Evolutionary conservation across 805 yeast species (phyloP), one percentile per base, ranked within the genome.

Genomic region (Pachysolen tannophilus): DNA sequence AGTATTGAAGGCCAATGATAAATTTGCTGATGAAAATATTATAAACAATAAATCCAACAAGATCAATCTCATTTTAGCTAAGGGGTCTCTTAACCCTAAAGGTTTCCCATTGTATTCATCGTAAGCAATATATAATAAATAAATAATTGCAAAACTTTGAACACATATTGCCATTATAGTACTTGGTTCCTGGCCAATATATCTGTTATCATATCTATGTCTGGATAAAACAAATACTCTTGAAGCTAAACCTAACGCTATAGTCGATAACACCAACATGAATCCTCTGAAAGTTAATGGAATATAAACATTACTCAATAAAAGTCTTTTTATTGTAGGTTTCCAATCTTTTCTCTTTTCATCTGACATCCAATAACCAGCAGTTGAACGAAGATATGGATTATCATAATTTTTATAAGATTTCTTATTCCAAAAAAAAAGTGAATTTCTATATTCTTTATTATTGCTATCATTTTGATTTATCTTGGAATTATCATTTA

Each of bases 21-120:
- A 58, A 53, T 87, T 88, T 2, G 97, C 96, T 30, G 94, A 74
- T 11, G 87, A 78, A 50, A 88, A 84, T 16, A 90, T 87, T 43
- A 92, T 85, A 56, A 92, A 86, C 21, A 90, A 59, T 28, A 90
- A 63, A 53, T 92, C 98, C 45, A 87, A 63, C 64, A 87, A 63
- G 41, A 90, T 68, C 39, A 90, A 68, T 49, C 83, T 69, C 65
- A 92, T 72, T 53, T 92, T 92, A 17, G 82, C 85, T 40, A 74
- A 63, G 0, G 97, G 94, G 42, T 85, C 74, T 46, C 98, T 70
- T 30, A 92, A 65, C 0, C 98, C 98, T 32, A 92, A 56, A 0
- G 97, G 98, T 52, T 85, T 82, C 10, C 96, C 94, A 17, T 79
- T 72, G 56, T 85, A 90, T 56, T 92, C 98, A 56, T 92, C 97